Evolutionary conservation across 768 basidiomycete species (phyloP), one percentile per base, ranked within the genome.

Genomic region (Phylloporus sp.): DNA sequence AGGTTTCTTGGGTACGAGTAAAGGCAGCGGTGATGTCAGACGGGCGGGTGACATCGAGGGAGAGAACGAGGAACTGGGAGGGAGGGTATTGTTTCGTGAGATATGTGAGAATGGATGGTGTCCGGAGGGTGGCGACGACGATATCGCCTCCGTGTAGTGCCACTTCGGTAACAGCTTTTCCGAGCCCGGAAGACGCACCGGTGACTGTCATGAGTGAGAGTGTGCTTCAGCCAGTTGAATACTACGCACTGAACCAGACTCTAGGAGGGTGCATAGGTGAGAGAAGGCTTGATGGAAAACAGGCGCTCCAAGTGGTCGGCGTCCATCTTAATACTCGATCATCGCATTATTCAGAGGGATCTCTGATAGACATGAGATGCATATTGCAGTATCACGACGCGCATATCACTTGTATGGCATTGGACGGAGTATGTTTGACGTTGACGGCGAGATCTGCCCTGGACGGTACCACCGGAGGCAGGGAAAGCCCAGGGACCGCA

Each of bases 51-150:
- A 76, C 71, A 48, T 75, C 72, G 35, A 74, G 56, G 38, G 60
- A 57, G 46, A 72, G 48, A 38, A 69, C 50, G 40, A 70, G 58
- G 4, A 74, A 61, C 10, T 58, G 56, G 14, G 60, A 50, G 15
- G 52, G 29, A 6, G 58, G 49, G 38, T 67, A 66, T n/a, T 60
- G 23, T 0, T 43, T 34, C 6, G 48, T 29, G 22, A 63, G 69
- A 11, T 61, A 52, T 17, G 43, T 24, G 20, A 71, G 55, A 17
- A 44, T 56, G 14, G 48, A 57, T 3, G 72, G 71, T 26, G 55
- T 68, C 36, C 74, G 71, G 15, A 71, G 57, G 11, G 73, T 71
- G 7, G 75, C 71, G 42, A 71, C 63, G 37, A 61, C 71, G 9
- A 52, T 65, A 44, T 70, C 69, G 13, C 71, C 71, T 9, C 61